phyloP scores from a whole-genome alignment of 768 basidiomycete species.

The Amanita thiersii region DNA sequence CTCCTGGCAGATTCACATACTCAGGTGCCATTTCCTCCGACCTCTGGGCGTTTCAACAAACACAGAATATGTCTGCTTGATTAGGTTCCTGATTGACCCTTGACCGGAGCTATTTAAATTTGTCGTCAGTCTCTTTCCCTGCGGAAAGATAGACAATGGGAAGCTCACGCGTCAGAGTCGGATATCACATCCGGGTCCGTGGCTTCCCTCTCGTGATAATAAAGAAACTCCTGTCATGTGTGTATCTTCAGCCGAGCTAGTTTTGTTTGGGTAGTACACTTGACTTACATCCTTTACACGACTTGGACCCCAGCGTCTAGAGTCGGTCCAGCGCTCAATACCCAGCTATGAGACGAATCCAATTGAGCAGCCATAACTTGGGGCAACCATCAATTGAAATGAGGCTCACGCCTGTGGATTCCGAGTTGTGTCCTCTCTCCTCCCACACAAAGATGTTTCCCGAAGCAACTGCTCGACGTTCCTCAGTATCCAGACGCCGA shows the following conservation, averaged over 20 bases:
- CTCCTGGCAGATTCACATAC: slow-evolving; percentile 28
- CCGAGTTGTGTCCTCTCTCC: slow-evolving; percentile 62
- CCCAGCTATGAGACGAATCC: slow-evolving; percentile 39
- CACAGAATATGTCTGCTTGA: slow-evolving; percentile 80
- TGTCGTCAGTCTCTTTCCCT: slow-evolving; percentile 1
- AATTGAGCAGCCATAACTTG: slow-evolving; percentile 6
- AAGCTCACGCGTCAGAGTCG: slow-evolving; percentile 18
- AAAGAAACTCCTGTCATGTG: slow-evolving; percentile 58
- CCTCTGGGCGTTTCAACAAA: slow-evolving; percentile 61
- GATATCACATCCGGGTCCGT: slow-evolving; percentile 34
- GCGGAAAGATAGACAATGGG: background rate
- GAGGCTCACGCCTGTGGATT: slow-evolving; percentile 52
- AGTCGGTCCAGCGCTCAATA: slow-evolving; percentile 80
- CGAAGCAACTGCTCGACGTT: slow-evolving; percentile 59
- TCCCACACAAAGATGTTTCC: slow-evolving; percentile 82
- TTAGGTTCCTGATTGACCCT: slow-evolving; percentile 35
- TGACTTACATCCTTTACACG: slow-evolving; percentile 65
- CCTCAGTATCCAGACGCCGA: slow-evolving; percentile 68
- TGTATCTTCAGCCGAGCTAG: too few species aligned
- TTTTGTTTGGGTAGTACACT: slow-evolving; percentile 8
- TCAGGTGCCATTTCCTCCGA: slow-evolving; percentile 76
- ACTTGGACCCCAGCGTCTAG: slow-evolving; percentile 72
- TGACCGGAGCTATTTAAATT: slow-evolving; percentile 17
- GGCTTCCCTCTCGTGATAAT: slow-evolving; percentile 69
- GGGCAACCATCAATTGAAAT: slow-evolving; percentile 9